phyloP scores from a whole-genome alignment of 352 stramenopile genomes.

The Pythium monospermum region DNA sequence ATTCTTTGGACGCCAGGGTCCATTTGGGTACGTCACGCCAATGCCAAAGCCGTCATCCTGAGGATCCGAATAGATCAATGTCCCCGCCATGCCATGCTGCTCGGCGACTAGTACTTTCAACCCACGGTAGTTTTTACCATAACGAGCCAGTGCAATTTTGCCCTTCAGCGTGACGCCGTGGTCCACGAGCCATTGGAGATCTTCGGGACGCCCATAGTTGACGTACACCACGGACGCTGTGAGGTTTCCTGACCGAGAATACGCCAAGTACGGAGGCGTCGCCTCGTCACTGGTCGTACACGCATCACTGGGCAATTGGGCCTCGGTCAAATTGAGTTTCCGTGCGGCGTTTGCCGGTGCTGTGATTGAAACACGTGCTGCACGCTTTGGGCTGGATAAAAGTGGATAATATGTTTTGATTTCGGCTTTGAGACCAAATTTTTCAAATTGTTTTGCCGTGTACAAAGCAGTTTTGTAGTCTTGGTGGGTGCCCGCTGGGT shows the following conservation, averaged over 20 bases:
- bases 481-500: constrained; percentile 32
- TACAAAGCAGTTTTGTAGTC: constrained; percentile 57
- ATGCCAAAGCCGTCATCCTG: constrained; percentile 70
- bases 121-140: constrained; percentile 68
- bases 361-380: constrained; percentile 30
- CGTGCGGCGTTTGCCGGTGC: constrained; percentile 23
- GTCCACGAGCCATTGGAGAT: constrained; percentile 72
- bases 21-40: constrained; percentile 69
- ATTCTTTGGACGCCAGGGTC: constrained; percentile 62
- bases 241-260: constrained; percentile 71
- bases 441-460: constrained; percentile 26
- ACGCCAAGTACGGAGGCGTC: constrained; percentile 75
- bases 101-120: constrained; percentile 85
- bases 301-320: constrained; percentile 48
- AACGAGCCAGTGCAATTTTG: constrained; percentile 83
- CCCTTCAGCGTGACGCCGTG: constrained; percentile 62
- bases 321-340: constrained; percentile 52
- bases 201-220: constrained; percentile 72
- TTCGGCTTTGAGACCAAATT: constrained; percentile 33
- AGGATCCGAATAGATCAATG: constrained; percentile 88
- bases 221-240: constrained; percentile 74
- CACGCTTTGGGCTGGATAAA: constrained; percentile 57
- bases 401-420: constrained; percentile 43
- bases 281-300: constrained; percentile 47
- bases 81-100: constrained; percentile 55